A percentile compares a stretch with the other conserved stretches of the same genome.
Evolutionary conservation across 2,329 filamentous ascomycete species (phyloP).

Genomic region (Stemphylium lycopersici): DNA sequence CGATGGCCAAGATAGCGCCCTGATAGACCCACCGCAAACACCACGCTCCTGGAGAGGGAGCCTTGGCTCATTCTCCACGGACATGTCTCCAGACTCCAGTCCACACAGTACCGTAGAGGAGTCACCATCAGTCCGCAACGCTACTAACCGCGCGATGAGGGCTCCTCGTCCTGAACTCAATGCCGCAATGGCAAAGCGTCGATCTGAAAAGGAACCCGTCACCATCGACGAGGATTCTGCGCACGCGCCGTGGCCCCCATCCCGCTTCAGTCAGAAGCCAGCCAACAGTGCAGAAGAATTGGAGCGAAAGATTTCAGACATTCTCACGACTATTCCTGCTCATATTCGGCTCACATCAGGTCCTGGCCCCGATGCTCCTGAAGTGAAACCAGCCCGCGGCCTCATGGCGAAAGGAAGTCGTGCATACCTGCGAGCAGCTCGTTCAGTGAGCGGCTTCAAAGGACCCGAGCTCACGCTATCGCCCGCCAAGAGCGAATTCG

Average conservation of each 20-base stretch:
- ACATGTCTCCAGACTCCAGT: constrained; percentile 41
- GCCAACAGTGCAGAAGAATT: constrained; percentile 63
- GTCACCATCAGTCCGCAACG: constrained; percentile 45
- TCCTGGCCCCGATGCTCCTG: constrained; percentile 37
- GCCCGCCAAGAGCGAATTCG: constrained; percentile 44
- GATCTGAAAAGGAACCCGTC: constrained; percentile 42
- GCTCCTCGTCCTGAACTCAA: constrained; percentile 51
- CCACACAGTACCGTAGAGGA: constrained; percentile 39
- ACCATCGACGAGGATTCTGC: constrained; percentile 39
- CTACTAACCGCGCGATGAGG: constrained; percentile 33
- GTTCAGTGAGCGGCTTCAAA: constrained; percentile 41
- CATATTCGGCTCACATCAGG: constrained; percentile 72
- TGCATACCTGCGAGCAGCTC: constrained; percentile 40
- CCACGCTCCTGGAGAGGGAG: constrained; percentile 41
- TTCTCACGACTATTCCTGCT: constrained; percentile 77
- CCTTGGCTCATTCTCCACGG: constrained; percentile 38
- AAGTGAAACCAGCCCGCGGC: constrained; percentile 37
- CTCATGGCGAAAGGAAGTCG: constrained; percentile 38
- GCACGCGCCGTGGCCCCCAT: constrained; percentile 44
- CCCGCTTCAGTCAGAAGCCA: constrained; percentile 40
- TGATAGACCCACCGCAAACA: constrained; percentile 34
- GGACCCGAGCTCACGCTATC: constrained; percentile 47
- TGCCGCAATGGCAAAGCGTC: constrained; percentile 51
- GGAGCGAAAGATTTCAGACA: constrained; percentile 79
- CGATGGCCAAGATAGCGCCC: constrained; percentile 19